These are phyloP conservation scores for Boletus subluridellus DNA, from an alignment of 1,284 basidiomycete genomes.

Conservation along the genomic window DNA sequence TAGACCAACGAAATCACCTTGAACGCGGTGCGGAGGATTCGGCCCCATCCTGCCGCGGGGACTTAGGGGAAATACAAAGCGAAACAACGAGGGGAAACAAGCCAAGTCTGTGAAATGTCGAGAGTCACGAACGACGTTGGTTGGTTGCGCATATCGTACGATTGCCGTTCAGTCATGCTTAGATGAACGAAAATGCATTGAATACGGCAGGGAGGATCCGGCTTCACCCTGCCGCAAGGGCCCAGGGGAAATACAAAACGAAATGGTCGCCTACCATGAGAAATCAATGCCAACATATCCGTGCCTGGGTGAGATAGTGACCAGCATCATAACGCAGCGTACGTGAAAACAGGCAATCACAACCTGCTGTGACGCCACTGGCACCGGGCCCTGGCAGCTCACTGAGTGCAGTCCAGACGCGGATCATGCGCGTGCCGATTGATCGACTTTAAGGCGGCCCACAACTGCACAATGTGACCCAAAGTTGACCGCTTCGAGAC, in stretches of 20 bases:
- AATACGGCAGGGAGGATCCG: background rate
- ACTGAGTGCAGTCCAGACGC: background rate
- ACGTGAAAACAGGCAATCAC: no score
- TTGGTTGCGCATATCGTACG: no score
- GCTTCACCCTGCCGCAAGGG: background rate
- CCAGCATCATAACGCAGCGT: background rate
- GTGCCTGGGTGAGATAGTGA: background rate
- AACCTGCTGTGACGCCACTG: background rate
- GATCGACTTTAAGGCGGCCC: background rate
- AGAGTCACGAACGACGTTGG: background rate
- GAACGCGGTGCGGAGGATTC: background rate
- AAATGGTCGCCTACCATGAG: background rate
- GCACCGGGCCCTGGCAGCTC: background rate
- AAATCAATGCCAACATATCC: background rate
- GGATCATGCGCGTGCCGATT: background rate
- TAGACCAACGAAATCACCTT: background rate
- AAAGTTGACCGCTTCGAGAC: background rate
- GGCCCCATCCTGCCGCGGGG: background rate
- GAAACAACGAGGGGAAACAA: no score
- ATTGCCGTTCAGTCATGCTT: no score
- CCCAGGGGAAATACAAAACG: background rate
- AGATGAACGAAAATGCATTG: no score
- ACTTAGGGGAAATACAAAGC: background rate
- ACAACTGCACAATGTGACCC: background rate
- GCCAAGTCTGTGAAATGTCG: background rate